Base-by-base conservation (phyloP, 345 rosid genomes). In the Eutrema yunnanense region DNA sequence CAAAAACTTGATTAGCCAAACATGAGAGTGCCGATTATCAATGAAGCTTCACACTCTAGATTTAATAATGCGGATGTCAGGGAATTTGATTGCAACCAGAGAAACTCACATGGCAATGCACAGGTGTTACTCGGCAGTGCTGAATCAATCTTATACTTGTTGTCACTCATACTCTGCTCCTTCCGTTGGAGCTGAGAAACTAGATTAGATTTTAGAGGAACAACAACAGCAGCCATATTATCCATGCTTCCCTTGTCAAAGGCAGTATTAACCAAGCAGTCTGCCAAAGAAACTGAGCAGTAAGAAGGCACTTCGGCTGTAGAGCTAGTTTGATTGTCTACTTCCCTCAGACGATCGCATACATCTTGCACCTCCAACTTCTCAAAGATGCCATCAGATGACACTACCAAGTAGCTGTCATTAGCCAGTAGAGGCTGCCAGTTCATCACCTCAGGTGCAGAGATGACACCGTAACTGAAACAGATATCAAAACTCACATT, bases 351-450 rank as follows among this genome's bases (percentile, higher is more conserved):
- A 79, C 86, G 61, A 84, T 93, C 94, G 65, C 98, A 90, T 50
- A 86, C 96, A 34, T 89, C 92, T 72, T 89, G 92, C 73, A 84
- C 74, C 73, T 85, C 81, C 82, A 87, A 64, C 74, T 84, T 87
- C 79, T 90, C 98, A 80, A 93, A 90, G 73, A 93, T 71, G 52
- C 98, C 98, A 86, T 93, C 98, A n/a, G 98, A 84, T 72, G 96
- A 96, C 78, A 83, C 96, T 61, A 93, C 92, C 79, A 93, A 79
- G 80, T 86, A 93, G 70, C 90, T 89, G 81, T 93, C 93, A 69
- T 87, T 93, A 53, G 78, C 74, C 65, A 82, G 61, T 36, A 93
- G 74, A 75, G 85, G 82, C 66, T 81, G 87, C 96, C 98, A 93
- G 73, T 87, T 92, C 64, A 81, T 82, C 76, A 93, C 88, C 85